phyloP scores from a whole-genome alignment of 2,329 filamentous ascomycete species.

The Metarhizium sp. region DNA sequence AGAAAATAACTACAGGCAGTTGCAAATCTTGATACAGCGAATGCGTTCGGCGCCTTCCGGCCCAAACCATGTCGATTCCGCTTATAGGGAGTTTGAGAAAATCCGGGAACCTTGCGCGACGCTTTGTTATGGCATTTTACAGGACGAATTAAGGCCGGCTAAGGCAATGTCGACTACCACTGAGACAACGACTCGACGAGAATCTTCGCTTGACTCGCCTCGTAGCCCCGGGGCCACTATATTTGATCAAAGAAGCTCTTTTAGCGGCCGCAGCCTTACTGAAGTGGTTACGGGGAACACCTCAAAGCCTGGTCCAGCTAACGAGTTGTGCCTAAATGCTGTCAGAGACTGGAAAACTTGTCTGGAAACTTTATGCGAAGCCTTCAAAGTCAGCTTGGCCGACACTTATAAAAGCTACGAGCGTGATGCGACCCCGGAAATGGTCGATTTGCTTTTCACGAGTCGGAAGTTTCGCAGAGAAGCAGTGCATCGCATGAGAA shows the following conservation, averaged over 20 bases:
- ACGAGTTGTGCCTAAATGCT: constrained; percentile 25
- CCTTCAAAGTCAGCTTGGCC: constrained; percentile 29
- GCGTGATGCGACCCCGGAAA: constrained; percentile 30
- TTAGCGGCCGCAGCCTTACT: constrained; percentile 25
- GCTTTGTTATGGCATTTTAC: constrained; percentile 30
- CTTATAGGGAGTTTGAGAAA: constrained; percentile 34
- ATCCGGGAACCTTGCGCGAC: constrained; percentile 29
- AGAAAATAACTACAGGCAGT: constrained; percentile 25
- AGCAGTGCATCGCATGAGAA: constrained; percentile 36
- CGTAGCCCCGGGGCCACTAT: constrained; percentile 16
- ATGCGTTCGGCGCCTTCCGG: constrained; percentile 23
- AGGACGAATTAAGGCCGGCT: constrained; percentile 27
- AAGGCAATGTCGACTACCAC: constrained; percentile 11
- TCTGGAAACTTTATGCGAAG: constrained; percentile 31
- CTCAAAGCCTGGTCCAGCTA: constrained; percentile 11
- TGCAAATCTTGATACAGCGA: constrained; percentile 24
- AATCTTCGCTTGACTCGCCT: constrained; percentile 21
- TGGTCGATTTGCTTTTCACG: constrained; percentile 32
- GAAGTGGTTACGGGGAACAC: constrained; percentile 21
- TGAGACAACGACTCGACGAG: constrained; percentile 16
- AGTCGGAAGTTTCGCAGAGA: constrained; percentile 32
- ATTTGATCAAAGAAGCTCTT: constrained; percentile 28
- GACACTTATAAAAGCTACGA: constrained; percentile 37
- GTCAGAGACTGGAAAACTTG: constrained; percentile 36
- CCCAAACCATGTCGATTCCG: constrained; percentile 30